phyloP scores from a whole-genome alignment of 2,329 filamentous ascomycete genomes.

The Aspergillus eucalypticola region DNA sequence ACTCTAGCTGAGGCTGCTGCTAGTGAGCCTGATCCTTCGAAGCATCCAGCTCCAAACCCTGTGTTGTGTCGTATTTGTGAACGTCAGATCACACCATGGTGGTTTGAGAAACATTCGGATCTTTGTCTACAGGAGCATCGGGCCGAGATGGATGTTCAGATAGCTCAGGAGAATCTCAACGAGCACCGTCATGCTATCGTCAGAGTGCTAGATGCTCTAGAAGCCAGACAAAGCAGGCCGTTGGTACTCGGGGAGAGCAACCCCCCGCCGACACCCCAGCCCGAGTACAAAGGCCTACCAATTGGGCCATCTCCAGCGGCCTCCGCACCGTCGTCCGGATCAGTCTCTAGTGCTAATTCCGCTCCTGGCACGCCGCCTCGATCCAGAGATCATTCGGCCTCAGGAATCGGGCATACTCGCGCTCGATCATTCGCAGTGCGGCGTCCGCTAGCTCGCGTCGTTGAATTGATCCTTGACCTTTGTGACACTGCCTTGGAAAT shows the following conservation, averaged over 20 bases:
- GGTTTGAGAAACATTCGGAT: conserved; percentile 99
- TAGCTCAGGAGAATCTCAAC: conserved; percentile 86
- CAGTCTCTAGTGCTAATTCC: conserved; percentile 69
- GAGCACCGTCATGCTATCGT: conserved; percentile 95
- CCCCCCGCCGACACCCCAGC: conserved; percentile 58
- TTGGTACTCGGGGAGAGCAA: conserved; percentile 41
- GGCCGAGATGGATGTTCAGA: conserved; percentile 96
- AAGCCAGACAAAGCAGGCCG: conserved; percentile 59
- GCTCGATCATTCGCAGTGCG: conserved; percentile 88
- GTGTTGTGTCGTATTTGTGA: conserved; percentile 97
- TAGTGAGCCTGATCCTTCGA: conserved; percentile 69
- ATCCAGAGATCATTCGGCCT: conserved; percentile 66
- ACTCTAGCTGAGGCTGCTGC: conserved; percentile 79
- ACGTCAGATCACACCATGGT: conserved; percentile 95
- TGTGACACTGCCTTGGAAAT: conserved; percentile 96
- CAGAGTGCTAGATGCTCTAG: conserved; percentile 87
- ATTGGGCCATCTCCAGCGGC: conserved; percentile 73
- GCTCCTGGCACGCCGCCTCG: conserved; percentile 66
- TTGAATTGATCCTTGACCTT: conserved; percentile 89
- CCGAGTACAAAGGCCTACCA: conserved; percentile 83
- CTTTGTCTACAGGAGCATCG: conserved; percentile 93
- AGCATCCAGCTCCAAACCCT: conserved; percentile 76
- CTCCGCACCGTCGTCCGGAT: conserved; percentile 69
- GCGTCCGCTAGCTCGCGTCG: conserved; percentile 85
- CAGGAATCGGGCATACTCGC: conserved; percentile 74